Base-by-base conservation (phyloP, 2,329 filamentous ascomycete species). In the Triangularia setosa region DNA sequence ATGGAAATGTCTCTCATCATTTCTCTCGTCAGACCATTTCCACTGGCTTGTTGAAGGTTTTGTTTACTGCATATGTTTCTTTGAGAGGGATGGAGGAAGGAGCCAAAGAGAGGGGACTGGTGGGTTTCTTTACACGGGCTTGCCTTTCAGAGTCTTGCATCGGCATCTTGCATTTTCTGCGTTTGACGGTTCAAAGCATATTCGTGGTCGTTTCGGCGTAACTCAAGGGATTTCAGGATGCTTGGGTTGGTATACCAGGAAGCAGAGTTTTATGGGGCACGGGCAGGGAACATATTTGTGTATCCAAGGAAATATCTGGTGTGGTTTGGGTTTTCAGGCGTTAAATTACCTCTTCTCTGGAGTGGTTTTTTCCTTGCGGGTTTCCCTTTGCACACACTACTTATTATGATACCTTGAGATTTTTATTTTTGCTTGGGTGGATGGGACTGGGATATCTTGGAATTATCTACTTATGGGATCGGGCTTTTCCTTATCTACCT, bases 391-490 rank as follows among this genome's bases (percentile, higher is more conserved):
- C 23, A 52, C n/a, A 48, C 40, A 48, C 40, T 40, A 48, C 11
- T 48, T 40, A n/a, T 40, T 28, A 65, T 68, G 67, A 69, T 69
- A 69, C 67, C 67, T 69, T 16, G 62, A 62, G 67, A 48, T 62
- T 59, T 58, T 28, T 60, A 60, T 53, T 40, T 56, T 56, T 57
- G 33, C 21, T 2, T 30, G 55, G 55, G 55, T 33, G 54, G 55
- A 23, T 30, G 27, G 54, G 33, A 27, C 24, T 62, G 60, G 53
- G 21, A 44, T 23, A 24, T 58, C 40, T 48, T 35, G n/a, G 55
- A 35, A 24, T 24, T 48, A 48, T 48, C 40, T 48, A 9, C 40
- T 12, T 48, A 21, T 48, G n/a, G 18, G 40, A 18, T 14, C 40
- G 40, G n/a, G 40, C 40, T 21, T 48, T 48, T 21, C 40, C 40